A percentile compares a stretch with the other conserved stretches of the same genome.
phyloP scores from a whole-genome alignment of 768 basidiomycete species.

The Serendipita sp. region DNA sequence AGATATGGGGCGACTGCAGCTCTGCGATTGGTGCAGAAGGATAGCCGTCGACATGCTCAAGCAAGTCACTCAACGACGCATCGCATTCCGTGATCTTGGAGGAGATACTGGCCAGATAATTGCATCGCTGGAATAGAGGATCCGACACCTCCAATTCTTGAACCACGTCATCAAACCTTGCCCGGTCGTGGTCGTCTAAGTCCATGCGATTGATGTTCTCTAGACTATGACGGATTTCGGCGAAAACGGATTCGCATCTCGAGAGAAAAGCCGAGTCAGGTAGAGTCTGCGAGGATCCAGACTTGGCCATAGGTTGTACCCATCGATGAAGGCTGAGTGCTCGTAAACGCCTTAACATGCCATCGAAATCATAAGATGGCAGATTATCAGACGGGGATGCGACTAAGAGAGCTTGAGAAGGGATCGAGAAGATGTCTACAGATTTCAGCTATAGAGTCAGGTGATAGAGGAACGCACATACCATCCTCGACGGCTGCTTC shows the following conservation, averaged over 20 bases:
- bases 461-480: too few relatives aligned
- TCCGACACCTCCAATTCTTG: slow-evolving; percentile 40
- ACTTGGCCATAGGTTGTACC: neutral
- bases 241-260: slow-evolving; percentile 31
- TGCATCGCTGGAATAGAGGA: slow-evolving; percentile 34
- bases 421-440: neutral
- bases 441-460: neutral
- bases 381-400: neutral
- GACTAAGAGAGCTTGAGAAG: neutral
- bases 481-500: too few relatives aligned
- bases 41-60: slow-evolving; percentile 77
- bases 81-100: slow-evolving; percentile 43
- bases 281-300: neutral
- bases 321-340: neutral
- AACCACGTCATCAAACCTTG: slow-evolving; percentile 40
- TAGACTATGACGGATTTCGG: slow-evolving; percentile 30
- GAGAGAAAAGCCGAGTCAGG: slow-evolving; percentile 29
- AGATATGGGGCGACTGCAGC: slow-evolving; percentile 35
- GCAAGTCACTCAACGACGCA: slow-evolving; percentile 54
- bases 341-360: neutral
- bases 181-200: slow-evolving; percentile 23
- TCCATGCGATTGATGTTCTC: slow-evolving; percentile 30
- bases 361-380: neutral
- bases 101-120: slow-evolving; percentile 39
- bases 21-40: slow-evolving; percentile 40